Evolutionary conservation across 2,329 filamentous ascomycete species (phyloP), one percentile per base, ranked within the genome.

Genomic region (Ceratocystis papillata): DNA sequence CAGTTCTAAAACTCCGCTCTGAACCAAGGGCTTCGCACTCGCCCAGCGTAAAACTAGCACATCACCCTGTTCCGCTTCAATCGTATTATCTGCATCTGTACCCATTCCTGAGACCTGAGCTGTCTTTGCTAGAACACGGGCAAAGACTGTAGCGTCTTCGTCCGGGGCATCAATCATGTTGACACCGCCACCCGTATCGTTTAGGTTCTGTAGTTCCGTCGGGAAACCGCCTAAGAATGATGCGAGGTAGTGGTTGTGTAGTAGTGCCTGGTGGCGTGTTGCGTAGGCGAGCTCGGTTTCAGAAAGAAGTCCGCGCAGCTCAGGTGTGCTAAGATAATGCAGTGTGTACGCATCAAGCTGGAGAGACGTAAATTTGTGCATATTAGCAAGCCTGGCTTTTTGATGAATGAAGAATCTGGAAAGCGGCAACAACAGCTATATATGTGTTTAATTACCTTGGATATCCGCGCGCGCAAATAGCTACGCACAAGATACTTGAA

Each of bases 91-190:
- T 69, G 75, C 79, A 69, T 88, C 85, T 7, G 85, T 85, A 12
- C 87, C 86, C 69, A 80, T 80, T 5, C 85, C 81, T 67, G 79
- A 77, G 12, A 86, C 81, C 4, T 82, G 77, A 1, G 62, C 67
- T 2, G 79, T 77, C 71, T 88, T 84, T 65, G 79, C 80, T 64
- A 92, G 76, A 62, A 89, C 80, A 68, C 93, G 80, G 50, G 91
- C 85, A 75, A 99, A 96, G 1, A 97, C 92, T 6, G 90, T 90
- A 1, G 83, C 81, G 68, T 94, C 88, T 61, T 85, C 77, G 73
- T 97, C 94, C 0, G 94, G 94, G 1, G 83, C 80, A 73, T 96
- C 91, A 37, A 97, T 84, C 94, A 99, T 99, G 77, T 84, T 91
- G 66, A 93, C 87, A 37, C 91, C 93, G 0, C 88, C 86, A 15